Evolutionary conservation across 2,329 filamentous ascomycete genomes (phyloP), one percentile per base, ranked within the genome.

Genomic region (Diaporthe humulicola): DNA sequence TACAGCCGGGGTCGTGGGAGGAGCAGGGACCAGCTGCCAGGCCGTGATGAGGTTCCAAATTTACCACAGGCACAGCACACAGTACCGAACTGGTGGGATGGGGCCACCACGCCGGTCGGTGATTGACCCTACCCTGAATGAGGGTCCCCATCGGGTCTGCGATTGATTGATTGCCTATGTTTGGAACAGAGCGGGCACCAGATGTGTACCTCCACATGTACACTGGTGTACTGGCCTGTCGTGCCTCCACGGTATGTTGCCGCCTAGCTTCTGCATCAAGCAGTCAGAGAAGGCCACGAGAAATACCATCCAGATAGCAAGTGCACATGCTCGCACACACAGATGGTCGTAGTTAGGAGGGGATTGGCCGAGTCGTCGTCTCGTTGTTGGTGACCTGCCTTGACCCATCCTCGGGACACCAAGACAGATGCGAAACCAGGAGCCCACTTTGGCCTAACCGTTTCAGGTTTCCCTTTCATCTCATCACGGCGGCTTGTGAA

Each of bases 121-220:
- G 69, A 60, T 71, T 71, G 69, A 60, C 69, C 69, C 69, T 52
- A 60, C 69, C 69, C 69, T 50, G 54, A 67, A 52, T 52, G 64
- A 54, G 33, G 45, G 45, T 64, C 57, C 57, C 58, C 58, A 72
- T 64, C 70, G 58, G 48, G 60, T 56, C 38, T 64, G 70, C 38
- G 48, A 54, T 72, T 64, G 48, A 69, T 69, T 69, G 64, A 69
- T 54, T 69, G 64, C 64, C 64, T 69, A 69, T 69, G 64, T 69
- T 69, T 69, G 64, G 48, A 69, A 54, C n/a, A 9, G 45, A 54
- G 33, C 48, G 36, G 48, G 48, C 64, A 40, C 25, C 28, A 36
- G 25, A 28, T 7, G 22, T 45, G 14, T 36, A 25, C 64, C n/a
- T 40, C 22, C 14, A 40, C n/a, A 28, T 61, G 57, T n/a, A 36